These are phyloP conservation scores for Trichoderma aggressivum DNA, from an alignment of 2,329 filamentous ascomycete genomes.

Conservation along the genomic window DNA sequence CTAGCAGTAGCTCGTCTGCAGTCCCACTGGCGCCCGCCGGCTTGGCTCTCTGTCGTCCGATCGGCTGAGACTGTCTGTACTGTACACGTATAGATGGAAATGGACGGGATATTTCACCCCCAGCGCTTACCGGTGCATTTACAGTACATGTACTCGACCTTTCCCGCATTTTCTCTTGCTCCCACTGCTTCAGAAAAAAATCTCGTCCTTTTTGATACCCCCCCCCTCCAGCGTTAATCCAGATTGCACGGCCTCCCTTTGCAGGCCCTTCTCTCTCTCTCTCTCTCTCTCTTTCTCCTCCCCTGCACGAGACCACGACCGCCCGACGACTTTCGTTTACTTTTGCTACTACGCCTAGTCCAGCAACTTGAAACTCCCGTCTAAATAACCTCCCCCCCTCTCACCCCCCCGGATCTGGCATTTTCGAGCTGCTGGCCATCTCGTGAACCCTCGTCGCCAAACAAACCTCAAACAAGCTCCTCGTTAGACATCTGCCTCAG, in stretches of 20 bases:
- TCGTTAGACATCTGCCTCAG: conserved; percentile 11
- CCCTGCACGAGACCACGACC: conserved; percentile 14
- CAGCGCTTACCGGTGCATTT: background rate
- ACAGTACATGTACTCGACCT: background rate
- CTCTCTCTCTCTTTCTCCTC: background rate
- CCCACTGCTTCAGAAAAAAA: conserved; percentile 9
- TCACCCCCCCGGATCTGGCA: background rate
- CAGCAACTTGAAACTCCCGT: conserved; percentile 1
- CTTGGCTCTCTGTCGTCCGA: background rate
- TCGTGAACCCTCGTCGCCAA: background rate
- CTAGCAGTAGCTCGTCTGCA: conserved; percentile 16
- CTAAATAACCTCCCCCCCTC: background rate
- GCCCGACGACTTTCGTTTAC: background rate
- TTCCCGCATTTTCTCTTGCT: conserved; percentile 14
- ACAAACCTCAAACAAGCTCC: conserved; percentile 15
- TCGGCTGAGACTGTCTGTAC: background rate
- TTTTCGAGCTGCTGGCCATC: background rate
- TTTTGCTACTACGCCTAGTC: background rate
- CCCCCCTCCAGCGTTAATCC: background rate
- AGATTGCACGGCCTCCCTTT: background rate
- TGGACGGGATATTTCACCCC: too few relatives aligned
- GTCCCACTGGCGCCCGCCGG: background rate
- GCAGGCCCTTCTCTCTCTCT: background rate
- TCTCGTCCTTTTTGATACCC: conserved; percentile 13
- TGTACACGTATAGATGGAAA: background rate